Base-by-base conservation (phyloP, 495 filamentous ascomycete genomes). In the Penicillium angulare region DNA sequence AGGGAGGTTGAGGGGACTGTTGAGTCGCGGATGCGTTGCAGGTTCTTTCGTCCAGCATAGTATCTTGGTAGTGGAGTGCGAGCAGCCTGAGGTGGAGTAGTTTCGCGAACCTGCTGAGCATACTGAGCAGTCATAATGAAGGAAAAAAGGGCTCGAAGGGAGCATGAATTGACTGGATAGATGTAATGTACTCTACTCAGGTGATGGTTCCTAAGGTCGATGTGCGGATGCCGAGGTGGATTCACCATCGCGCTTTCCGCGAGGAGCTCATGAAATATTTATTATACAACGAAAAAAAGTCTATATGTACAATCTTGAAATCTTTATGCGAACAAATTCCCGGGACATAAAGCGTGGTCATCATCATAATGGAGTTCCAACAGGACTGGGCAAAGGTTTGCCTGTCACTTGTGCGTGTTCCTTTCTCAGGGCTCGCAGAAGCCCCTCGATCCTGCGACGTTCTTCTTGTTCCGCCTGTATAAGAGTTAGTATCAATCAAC, bases 381-480 rank as follows among this genome's bases (percentile, higher is more conserved):
- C 76, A 41, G 78, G 78, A 45, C 72, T 80, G 43, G 78, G 57
- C 17, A 67, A 65, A 9, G 79, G 77, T 52, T 79, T 83, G 52
- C 71, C 75, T 16, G 74, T 78, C 23, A 71, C 60, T 33, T 64
- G 63, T 12, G 69, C 63, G 31, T 80, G 74, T 42, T 84, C 80
- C 52, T 77, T 79, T 59, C 76, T 76, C 42, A 87, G 55, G 52
- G 60, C 63, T 32, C 84, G 72, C 27, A 87, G 60, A 42, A 83
- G 61, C 15, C 72, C 75, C 67, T 89, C 86, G 17, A 89, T 67
- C 61, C 77, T 76, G 12, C 84, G 78, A 24, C 86, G 78, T 61
- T 88, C 85, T 65, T 86, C 85, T 75, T 89, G 85, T 66, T 89
- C 86, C 43, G 76, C 77, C 86, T 89, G 52, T 47, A 38, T 7